A percentile compares a stretch with the other conserved stretches of the same genome.
These are phyloP conservation scores for Ustilago tritici DNA, from an alignment of 1,284 basidiomycete genomes.

Conservation along the genomic window DNA sequence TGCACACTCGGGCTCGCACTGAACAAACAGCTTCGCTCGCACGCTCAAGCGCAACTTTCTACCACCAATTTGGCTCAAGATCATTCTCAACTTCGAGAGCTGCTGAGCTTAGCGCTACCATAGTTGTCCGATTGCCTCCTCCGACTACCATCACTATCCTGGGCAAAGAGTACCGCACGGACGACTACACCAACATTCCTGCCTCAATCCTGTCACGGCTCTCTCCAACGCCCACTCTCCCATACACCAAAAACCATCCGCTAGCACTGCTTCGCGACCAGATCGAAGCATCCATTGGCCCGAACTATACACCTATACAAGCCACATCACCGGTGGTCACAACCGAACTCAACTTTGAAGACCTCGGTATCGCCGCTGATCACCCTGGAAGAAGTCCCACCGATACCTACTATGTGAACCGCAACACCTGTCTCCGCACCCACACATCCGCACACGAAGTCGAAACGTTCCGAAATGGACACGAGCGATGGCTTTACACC, in stretches of 20 bases:
- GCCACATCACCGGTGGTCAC: conserved; percentile 88
- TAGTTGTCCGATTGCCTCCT: conserved; percentile 6
- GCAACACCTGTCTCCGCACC: conserved; percentile 88
- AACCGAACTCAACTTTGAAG: conserved; percentile 94
- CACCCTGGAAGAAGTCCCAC: conserved; percentile 90
- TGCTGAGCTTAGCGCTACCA: neutral
- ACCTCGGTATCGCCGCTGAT: conserved; percentile 90
- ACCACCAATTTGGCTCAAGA: neutral
- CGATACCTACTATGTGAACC: conserved; percentile 97
- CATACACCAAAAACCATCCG: conserved; percentile 83
- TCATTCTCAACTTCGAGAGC: conserved; percentile 17
- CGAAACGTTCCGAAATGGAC: conserved; percentile 82
- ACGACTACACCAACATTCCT: conserved; percentile 86
- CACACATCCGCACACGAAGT: conserved; percentile 99
- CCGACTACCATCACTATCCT: conserved; percentile 39
- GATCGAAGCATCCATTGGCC: conserved; percentile 84
- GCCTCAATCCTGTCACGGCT: conserved; percentile 83
- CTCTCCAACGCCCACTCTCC: conserved; percentile 76
- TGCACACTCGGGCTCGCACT: conserved; percentile 5
- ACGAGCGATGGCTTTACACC: conserved; percentile 87
- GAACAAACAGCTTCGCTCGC: conserved; percentile 2
- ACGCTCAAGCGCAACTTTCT: neutral
- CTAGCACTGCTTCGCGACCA: conserved; percentile 84
- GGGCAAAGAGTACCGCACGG: conserved; percentile 75
- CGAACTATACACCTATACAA: conserved; percentile 69